Base-by-base conservation (phyloP, 2,329 filamentous ascomycete genomes). In the Aspergillus amoenus region DNA sequence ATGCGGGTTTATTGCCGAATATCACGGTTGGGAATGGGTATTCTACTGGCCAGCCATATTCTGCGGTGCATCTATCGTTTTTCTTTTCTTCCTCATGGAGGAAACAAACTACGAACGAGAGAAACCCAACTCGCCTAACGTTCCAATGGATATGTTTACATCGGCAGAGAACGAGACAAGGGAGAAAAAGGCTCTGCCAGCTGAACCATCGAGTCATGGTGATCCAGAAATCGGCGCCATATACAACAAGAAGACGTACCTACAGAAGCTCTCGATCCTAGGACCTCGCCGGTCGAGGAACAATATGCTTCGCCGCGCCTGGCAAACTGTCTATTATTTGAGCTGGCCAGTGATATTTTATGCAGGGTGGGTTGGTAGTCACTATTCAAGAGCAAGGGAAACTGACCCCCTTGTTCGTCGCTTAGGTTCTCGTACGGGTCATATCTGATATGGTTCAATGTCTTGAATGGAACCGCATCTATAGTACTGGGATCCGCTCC, bases 81-180 rank as follows among this genome's bases (percentile, higher is more conserved):
- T 82, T 55, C 68, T 82, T 1, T 81, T 82, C 68, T 80, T 83
- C 61, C 79, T 79, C 67, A 80, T 82, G 76, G 81, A 84, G 63
- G 81, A 84, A 65, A 82, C 81, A 3, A 83, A 82, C 67, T 82
- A 79, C 59, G 63, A 66, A 5, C 73, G 76, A 5, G 61, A 67
- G 7, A 15, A 64, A 45, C 46, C 53, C 32, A 52, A 56, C 17
- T 41, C 58, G 3, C 53, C 56, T 32, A 53, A 55, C 3, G 34
- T 30, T 11, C 11, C 18, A 39, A 46, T 15, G 5, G 55, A 5
- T 24, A 60, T 62, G 3, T 43, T 59, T 11, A 24, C 55, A 1
- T 58, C 46, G 52, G 57, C 60, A 1, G 52, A 65, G 7, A 57
- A 61, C 9, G 57, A 24, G 1, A 64, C 64, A 8, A 52, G 60